Evolutionary conservation across 345 rosid species (phyloP).

Genomic region (Arabidopsis thaliana): TAIR10.1 NC_003070.9:20662501-20663000

Average conservation of each 20-base stretch:
- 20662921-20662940: constrained; percentile 89
- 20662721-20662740: constrained; percentile 92
- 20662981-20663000: constrained; percentile 95
- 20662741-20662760: constrained; percentile 98
- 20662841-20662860: constrained; percentile 32
- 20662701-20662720: constrained; percentile 86
- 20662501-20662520: constrained; percentile 92
- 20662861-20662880: constrained; percentile 95
- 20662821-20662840: constrained; percentile 26
- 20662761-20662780: constrained; percentile 85
- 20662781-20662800: constrained; percentile 34
- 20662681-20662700: constrained; percentile 87
- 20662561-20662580: constrained; percentile 45
- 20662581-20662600: constrained; percentile 25
- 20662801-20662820: constrained; percentile 19
- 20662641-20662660: constrained; percentile 78
- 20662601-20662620: constrained; percentile 28
- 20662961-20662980: constrained; percentile 85
- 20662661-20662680: constrained; percentile 99
- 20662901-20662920: constrained; percentile 92
- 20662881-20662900: constrained; percentile 97
- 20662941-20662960: constrained; percentile 87
- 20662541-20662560: constrained; percentile 98
- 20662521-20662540: constrained; percentile 98
- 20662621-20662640: constrained; percentile 8